Evolutionary conservation across 768 basidiomycete genomes (phyloP), one percentile per base, ranked within the genome.

Genomic region (Ephemerocybe angulata): DNA sequence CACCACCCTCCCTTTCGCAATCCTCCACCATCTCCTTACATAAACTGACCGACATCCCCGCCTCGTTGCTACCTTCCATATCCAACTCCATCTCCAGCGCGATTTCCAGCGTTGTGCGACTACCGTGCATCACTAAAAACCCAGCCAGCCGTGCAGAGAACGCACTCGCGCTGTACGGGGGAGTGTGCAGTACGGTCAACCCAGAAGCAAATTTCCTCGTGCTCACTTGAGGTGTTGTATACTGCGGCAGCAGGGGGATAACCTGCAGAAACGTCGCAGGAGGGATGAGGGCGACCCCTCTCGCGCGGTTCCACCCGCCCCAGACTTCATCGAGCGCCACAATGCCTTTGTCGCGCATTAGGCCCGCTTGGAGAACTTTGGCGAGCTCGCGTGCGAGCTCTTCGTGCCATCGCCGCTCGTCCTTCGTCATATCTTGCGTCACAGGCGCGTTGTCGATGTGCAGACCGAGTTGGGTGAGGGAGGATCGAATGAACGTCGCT

Each of bases 261-360:
- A 86, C 85, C 49, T 84, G 80, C n/a, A 90, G 75, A 63, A 98
- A 85, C 2, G 90, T 93, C 27, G 87, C 78, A 3, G 96, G 97
- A 3, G 96, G 88, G 40, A 98, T 84, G 33, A 99, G 81, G 4
- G 95, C 95, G 52, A 96, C 88, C 47, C 94, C 94, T 60, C 94
- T 74, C 5, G 92, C 93, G 55, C 94, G 85, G 65, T 95, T 96
- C 94, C 94, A 97, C 1, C 88, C 85, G 25, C 91, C 91, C 94
- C 94, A 98, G 0, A 89, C 89, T 70, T 96, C 94, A 65, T 98
- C 94, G 25, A 97, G 70, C 0, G 87, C 90, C 35, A 97, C 80
- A 29, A 96, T 81, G 1, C 91, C 93, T 27, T 91, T 81, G 3
- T 79, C 76, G 53, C 78, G 77, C 90, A 95, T 91, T 63, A 95